Conservation (phyloP, 2,329 filamentous ascomycete genomes). For the Remersonia thermophila region DNA sequence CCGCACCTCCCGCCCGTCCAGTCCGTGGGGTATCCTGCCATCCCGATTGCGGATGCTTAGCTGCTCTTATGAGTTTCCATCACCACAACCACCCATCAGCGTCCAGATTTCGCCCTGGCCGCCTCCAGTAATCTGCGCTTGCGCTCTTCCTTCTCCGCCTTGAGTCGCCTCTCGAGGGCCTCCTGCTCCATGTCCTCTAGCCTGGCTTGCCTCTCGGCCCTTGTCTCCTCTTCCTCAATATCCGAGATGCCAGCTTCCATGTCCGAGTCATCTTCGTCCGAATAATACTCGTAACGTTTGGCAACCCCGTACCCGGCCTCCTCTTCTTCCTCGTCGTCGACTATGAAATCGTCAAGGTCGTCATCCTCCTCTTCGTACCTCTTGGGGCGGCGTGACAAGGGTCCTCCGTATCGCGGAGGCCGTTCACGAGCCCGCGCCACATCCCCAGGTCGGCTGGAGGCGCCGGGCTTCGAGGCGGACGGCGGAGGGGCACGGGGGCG, state of each 20-base stretch:
- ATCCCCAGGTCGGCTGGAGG: slow-evolving; percentile 7
- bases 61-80: background rate
- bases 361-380: slow-evolving; percentile 50
- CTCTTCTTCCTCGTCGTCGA: slow-evolving; percentile 47
- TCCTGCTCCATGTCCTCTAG: slow-evolving; percentile 56
- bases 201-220: slow-evolving; percentile 48
- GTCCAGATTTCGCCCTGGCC: slow-evolving; percentile 6
- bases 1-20: background rate
- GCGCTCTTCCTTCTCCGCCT: slow-evolving; percentile 48
- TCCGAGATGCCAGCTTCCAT: slow-evolving; percentile 70
- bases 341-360: slow-evolving; percentile 47
- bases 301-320: slow-evolving; percentile 23
- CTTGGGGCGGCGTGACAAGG: slow-evolving; percentile 22
- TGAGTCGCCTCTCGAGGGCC: slow-evolving; percentile 47
- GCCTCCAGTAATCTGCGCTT: slow-evolving; percentile 23
- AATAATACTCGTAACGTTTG: slow-evolving; percentile 32
- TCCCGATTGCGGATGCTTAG: background rate
- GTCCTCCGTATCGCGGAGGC: slow-evolving; percentile 20
- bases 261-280: slow-evolving; percentile 57
- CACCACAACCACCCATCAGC: slow-evolving; percentile 4
- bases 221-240: slow-evolving; percentile 57
- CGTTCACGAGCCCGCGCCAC: slow-evolving; percentile 12
- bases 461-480: slow-evolving; percentile 18
- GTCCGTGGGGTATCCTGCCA: background rate
- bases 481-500: slow-evolving; percentile 38